Evolutionary conservation across 495 filamentous ascomycete species (phyloP).

Genomic region (Podospora comata): DNA sequence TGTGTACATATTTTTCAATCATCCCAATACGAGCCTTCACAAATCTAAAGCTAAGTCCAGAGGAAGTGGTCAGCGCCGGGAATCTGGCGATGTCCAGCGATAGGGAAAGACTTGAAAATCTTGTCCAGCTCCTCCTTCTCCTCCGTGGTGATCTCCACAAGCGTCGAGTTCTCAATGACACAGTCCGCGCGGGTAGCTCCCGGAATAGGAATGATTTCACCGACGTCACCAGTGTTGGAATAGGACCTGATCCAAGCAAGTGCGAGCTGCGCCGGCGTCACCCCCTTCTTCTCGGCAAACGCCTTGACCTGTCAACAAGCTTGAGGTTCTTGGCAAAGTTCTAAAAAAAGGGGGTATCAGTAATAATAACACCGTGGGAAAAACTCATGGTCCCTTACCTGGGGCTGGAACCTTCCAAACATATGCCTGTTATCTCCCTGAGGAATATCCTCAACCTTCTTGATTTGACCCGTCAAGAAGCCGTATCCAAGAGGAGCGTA

Average conservation of each 20-base stretch:
- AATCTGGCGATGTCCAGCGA: slow-evolving; percentile 30
- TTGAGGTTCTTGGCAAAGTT: slow-evolving; percentile 71
- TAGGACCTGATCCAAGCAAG: slow-evolving; percentile 64
- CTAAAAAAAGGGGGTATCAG: slow-evolving; percentile 58
- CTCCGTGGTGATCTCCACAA: slow-evolving; percentile 44
- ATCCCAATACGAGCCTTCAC: no score
- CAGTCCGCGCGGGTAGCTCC: slow-evolving; percentile 56
- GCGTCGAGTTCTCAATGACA: slow-evolving; percentile 49
- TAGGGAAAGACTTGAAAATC: slow-evolving; percentile 42
- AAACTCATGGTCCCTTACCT: slow-evolving; percentile 23
- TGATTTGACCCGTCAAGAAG: slow-evolving; percentile 59
- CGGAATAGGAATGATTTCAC: slow-evolving; percentile 79
- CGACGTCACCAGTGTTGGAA: slow-evolving; percentile 57
- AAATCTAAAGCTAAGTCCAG: no score
- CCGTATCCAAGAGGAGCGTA: slow-evolving; percentile 50
- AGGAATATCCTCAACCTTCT: slow-evolving; percentile 58
- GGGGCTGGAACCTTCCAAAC: no score
- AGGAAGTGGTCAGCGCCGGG: no score
- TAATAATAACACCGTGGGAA: slow-evolving; percentile 30
- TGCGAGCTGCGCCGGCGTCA: slow-evolving; percentile 72
- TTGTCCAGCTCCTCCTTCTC: slow-evolving; percentile 52
- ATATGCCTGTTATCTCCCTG: no score
- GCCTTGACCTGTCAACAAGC: slow-evolving; percentile 62
- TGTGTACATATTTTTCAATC: no score
- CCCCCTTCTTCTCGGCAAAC: slow-evolving; percentile 66